Base-by-base conservation (phyloP, 1,284 basidiomycete species). In the Malassezia furfur region DNA sequence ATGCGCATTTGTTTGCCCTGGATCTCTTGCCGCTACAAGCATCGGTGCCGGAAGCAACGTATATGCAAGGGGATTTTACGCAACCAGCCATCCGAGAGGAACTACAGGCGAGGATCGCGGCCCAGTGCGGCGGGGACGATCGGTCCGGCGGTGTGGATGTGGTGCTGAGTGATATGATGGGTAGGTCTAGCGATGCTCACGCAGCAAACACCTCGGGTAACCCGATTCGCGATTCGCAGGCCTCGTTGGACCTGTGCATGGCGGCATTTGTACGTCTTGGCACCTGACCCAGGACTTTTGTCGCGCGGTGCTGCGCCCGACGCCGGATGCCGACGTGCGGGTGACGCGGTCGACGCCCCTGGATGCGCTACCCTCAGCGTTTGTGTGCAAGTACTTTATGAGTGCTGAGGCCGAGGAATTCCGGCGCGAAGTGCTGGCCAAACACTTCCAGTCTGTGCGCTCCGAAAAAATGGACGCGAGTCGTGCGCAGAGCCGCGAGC, bases 151-250 rank as follows among this genome's bases (percentile, higher is more conserved):
- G 37, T 7, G 65, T 68, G 15, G 67, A 70, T 35, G 58, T 70
- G 7, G 60, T 70, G 0, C 58, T 70, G 15, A 67, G 66, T 46
- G 68, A 70, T 36, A 70, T 70, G 68, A 70, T 70, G 68, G 62
- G 64, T 65, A 28, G 45, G 64, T 62, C 8, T 4, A 14, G 14
- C 2, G 38, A 8, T 14, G 6, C 35, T 22, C 1, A 34, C 15
- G 21, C 1, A 50, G 54, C 54, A 9, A 59, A 59, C 15, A 59
- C 57, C 2, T 51, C 53, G 10, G 51, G 52, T 1, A 49, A 54
- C 15, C 15, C 30, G 17, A 28, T 51, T n/a, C 47, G 49, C 3
- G 52, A 59, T 30, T 22, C 57, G 22, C 53, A 50, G 19, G 49
- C 52, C 1, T 57, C 55, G 22, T 47, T 62, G 39, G 52, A 59